Percentiles rank a stretch among this genome's conserved stretches.
Evolutionary conservation across 352 stramenopile species (phyloP).

Genomic region (Pythium brachiatum): DNA sequence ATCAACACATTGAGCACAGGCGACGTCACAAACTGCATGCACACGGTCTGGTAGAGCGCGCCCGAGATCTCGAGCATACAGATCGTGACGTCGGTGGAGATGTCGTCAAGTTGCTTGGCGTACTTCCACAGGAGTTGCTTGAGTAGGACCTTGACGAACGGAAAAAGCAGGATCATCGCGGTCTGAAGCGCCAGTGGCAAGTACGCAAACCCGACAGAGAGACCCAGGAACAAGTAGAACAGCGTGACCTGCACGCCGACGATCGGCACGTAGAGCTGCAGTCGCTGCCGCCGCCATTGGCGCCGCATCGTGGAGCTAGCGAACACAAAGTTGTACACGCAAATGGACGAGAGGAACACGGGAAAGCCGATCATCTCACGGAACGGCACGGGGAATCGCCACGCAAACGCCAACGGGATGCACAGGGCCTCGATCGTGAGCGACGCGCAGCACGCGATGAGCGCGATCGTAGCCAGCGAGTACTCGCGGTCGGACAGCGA

Average conservation of each 20-base stretch:
- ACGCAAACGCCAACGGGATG: slow-evolving; percentile 7
- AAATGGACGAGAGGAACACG: background rate
- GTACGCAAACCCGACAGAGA: slow-evolving; percentile 15
- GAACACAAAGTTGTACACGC: slow-evolving; percentile 6
- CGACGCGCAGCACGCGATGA: background rate
- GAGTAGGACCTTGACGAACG: slow-evolving; percentile 15
- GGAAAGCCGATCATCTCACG: slow-evolving; percentile 4
- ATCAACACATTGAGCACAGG: background rate
- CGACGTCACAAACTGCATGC: slow-evolving; percentile 17
- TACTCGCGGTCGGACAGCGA: slow-evolving; percentile 5
- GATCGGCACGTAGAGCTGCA: slow-evolving; percentile 17
- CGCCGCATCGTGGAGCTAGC: background rate
- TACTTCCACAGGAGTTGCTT: slow-evolving; percentile 21
- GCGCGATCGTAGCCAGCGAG: background rate
- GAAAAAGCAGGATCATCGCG: slow-evolving; percentile 13
- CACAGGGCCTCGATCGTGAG: slow-evolving; percentile 8
- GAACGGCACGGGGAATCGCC: slow-evolving; percentile 16
- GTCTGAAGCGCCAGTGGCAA: background rate
- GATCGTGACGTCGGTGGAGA: slow-evolving; percentile 24
- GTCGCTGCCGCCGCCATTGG: background rate
- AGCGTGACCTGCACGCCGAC: slow-evolving; percentile 8
- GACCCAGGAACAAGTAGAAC: slow-evolving; percentile 16
- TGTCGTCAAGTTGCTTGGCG: slow-evolving; percentile 10
- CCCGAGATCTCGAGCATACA: slow-evolving; percentile 23
- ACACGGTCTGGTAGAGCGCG: slow-evolving; percentile 26